Conservation (phyloP, 2,329 filamentous ascomycete species). For the Calcarisporium arbuscula region DNA sequence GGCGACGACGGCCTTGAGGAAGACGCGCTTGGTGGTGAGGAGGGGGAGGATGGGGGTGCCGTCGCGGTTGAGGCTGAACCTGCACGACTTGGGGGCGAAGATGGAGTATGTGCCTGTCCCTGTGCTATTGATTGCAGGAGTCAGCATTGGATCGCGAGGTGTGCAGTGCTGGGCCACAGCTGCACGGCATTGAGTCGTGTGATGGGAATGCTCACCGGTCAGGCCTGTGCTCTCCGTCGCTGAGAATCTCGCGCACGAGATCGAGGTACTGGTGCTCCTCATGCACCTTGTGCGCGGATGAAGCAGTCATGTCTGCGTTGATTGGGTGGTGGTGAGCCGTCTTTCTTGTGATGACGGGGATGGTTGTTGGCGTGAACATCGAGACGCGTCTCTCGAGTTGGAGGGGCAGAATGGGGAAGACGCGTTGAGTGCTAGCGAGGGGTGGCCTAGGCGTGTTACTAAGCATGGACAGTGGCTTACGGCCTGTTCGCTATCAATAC, state of each 20-base stretch:
- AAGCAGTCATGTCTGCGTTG: too few relatives aligned
- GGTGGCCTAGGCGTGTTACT: too few relatives aligned
- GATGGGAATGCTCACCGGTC: constrained; percentile 56
- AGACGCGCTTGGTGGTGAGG: constrained; percentile 95
- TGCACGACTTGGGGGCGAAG: constrained; percentile 80
- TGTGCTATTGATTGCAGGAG: constrained; percentile 49
- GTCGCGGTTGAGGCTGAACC: constrained; percentile 70
- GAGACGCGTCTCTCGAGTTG: too few relatives aligned
- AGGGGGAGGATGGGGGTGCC: constrained; percentile 71
- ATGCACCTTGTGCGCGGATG: constrained; percentile 48
- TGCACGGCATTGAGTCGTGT: not conserved
- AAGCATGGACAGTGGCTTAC: too few relatives aligned
- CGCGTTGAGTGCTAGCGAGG: too few relatives aligned
- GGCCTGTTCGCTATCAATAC: too few relatives aligned
- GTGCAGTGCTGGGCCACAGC: not conserved
- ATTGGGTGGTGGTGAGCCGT: too few relatives aligned
- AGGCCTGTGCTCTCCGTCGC: constrained; percentile 77
- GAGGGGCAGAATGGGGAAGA: too few relatives aligned
- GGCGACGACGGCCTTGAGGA: constrained; percentile 79
- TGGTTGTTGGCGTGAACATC: too few relatives aligned
- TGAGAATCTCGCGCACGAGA: constrained; percentile 78
- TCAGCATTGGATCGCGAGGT: not conserved
- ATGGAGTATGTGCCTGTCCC: constrained; percentile 89
- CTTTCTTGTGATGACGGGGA: too few relatives aligned
- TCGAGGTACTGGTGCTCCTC: constrained; percentile 94